A percentile compares a stretch with the other conserved stretches of the same genome.
Conservation (phyloP, 1,139 yeast genomes). For the Kurtzmaniella quercitrusa region DNA sequence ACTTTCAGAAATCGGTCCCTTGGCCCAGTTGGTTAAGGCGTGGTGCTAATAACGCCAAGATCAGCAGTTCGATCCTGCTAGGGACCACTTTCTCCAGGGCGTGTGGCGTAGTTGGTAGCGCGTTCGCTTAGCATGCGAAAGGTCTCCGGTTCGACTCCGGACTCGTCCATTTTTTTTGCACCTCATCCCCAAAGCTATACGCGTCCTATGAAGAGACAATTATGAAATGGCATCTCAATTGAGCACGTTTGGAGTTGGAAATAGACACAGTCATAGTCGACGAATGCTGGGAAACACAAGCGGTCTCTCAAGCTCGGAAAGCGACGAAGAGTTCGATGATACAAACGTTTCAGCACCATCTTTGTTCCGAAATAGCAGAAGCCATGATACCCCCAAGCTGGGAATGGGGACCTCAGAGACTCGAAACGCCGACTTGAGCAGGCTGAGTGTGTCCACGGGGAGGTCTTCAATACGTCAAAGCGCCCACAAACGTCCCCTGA, state of each 20-base stretch:
- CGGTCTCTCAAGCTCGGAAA: slow-evolving; percentile 3
- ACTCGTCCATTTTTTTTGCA: slow-evolving; percentile 60
- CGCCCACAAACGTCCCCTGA: not conserved
- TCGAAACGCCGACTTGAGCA: not conserved
- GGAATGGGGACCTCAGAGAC: slow-evolving; percentile 6
- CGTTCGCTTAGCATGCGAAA: slow-evolving; percentile 88
- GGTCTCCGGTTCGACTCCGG: slow-evolving; percentile 91
- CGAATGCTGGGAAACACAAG: not conserved
- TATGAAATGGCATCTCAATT: slow-evolving; percentile 10
- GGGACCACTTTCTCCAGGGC: slow-evolving; percentile 66
- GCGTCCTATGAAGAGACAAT: not conserved
- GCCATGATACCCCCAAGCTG: slow-evolving; percentile 4
- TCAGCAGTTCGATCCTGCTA: slow-evolving; percentile 86
- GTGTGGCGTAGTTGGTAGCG: slow-evolving; percentile 94
- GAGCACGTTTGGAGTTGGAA: slow-evolving; percentile 9
- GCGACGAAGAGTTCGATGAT: slow-evolving; percentile 23
- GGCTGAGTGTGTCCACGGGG: not conserved
- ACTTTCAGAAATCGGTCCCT: slow-evolving; percentile 57
- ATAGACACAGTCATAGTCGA: not conserved
- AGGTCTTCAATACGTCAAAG: not conserved
- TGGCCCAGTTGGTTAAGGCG: slow-evolving; percentile 92
- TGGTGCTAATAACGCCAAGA: slow-evolving; percentile 84
- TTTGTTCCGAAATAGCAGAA: slow-evolving; percentile 17
- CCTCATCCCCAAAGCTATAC: slow-evolving; percentile 1
- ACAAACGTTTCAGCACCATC: slow-evolving; percentile 10